Evolutionary conservation across 257 asterid genomes (phyloP), one percentile per base, ranked within the genome.

Genomic region (Osmanthus fragrans): DNA sequence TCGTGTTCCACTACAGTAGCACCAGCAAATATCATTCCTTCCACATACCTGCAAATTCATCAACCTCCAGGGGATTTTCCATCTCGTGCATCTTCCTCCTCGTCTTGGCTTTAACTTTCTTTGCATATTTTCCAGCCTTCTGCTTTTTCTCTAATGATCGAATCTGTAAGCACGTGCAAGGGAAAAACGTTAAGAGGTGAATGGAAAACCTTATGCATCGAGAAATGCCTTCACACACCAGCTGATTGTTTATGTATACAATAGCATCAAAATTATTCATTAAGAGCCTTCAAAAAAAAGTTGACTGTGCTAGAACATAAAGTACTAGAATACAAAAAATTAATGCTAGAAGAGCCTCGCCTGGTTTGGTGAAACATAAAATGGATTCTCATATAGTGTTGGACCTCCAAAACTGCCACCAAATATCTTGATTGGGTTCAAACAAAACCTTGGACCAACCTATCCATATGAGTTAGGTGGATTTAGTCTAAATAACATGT

Each of bases 351-450:
- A 77, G 51, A 71, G 71, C 87, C 87, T 70, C 73, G 90, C 99
- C 96, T 88, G 94, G 87, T 96, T 96, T 19, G 99, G 98, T 7
- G 99, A 91, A 32, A 93, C 92, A 66, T 90, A 96, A 73, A 83
- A 90, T 67, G 98, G 98, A 79, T 96, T 96, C 89, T 96, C 98
- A 45, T 84, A 96, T 3, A 96, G 80, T 5, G 99, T 89, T 5
- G 97, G 97, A 73, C 99, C 98, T 0, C 99, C 98, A 79, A 96
- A 93, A 84, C 98, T 96, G 75, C 98, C 99, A 34, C 97, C 93
- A 75, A 96, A 93, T 67, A 96, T 77, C 87, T 96, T 96, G 45
- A 96, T 92, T 2, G 99, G 98, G 76, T 92, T 96, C 86, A 96
- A 81, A 82, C 97, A 96, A 82, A 93, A 96, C 79, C 98, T 89